Evolutionary conservation across 139 green algal genomes (phyloP).

Genomic region (Picochlorum sp.): DNA sequence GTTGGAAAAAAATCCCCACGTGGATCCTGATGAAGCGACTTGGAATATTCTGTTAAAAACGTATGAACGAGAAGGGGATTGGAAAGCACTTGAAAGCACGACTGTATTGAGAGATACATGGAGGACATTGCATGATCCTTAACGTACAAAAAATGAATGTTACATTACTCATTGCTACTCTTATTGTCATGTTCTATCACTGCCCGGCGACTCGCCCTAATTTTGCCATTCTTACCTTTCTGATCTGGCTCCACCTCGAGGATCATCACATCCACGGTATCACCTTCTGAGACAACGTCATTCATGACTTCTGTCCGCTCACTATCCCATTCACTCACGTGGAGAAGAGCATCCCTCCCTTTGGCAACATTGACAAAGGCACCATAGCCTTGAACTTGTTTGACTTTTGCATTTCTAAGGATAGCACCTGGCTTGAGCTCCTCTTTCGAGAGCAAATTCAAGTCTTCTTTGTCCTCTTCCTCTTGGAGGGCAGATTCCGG

Average conservation of each 20-base stretch:
- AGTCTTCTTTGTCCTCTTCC: background rate
- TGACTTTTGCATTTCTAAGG: conserved; percentile 18
- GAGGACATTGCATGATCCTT: conserved; percentile 2
- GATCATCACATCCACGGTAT: conserved; percentile 77
- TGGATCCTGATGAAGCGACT: conserved; percentile 7
- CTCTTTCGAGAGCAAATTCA: background rate
- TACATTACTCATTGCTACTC: background rate
- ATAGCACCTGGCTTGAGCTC: conserved; percentile 14
- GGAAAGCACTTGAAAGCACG: background rate
- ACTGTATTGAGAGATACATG: background rate
- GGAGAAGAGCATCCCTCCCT: conserved; percentile 55
- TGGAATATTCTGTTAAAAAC: conserved; percentile 5
- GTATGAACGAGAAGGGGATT: background rate
- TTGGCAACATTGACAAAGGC: conserved; percentile 50
- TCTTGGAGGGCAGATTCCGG: background rate
- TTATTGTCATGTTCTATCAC: conserved; percentile 10
- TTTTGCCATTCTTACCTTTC: conserved; percentile 12
- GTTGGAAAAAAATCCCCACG: background rate
- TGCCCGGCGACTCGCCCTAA: conserved; percentile 16
- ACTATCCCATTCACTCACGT: conserved; percentile 58
- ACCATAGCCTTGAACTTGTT: conserved; percentile 44
- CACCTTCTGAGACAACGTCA: conserved; percentile 47
- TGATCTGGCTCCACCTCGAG: conserved; percentile 27
- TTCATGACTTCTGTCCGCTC: conserved; percentile 25
- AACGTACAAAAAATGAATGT: background rate